Percentiles rank a stretch among this genome's conserved stretches.
Evolutionary conservation across 495 filamentous ascomycete species (phyloP).

Genomic region (Evansstolkia leycettana): DNA sequence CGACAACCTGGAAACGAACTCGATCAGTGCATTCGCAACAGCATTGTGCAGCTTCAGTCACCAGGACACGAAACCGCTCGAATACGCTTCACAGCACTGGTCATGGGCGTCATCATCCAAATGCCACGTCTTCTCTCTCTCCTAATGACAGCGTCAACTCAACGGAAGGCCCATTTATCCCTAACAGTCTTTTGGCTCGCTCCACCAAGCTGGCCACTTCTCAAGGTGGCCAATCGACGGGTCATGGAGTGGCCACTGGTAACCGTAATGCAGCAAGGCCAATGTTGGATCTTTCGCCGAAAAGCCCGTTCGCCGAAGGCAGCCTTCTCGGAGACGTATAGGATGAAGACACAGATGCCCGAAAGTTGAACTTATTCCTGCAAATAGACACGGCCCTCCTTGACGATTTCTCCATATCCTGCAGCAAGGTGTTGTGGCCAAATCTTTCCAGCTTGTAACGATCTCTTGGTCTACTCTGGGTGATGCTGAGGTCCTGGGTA

Average conservation of each 20-base stretch:
- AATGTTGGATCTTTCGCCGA: slow-evolving; percentile 41
- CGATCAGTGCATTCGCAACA: slow-evolving; percentile 7
- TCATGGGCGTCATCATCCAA: slow-evolving; percentile 2
- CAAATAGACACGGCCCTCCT: too few relatives aligned
- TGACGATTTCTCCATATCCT: too few relatives aligned
- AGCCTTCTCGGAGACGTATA: slow-evolving; percentile 34
- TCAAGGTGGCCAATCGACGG: slow-evolving; percentile 15
- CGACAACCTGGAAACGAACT: slow-evolving; percentile 39
- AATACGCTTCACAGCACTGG: slow-evolving; percentile 20
- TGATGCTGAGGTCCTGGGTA: too few relatives aligned
- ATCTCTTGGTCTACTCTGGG: too few relatives aligned
- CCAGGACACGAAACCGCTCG: slow-evolving; percentile 16
- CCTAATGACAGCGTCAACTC: slow-evolving; percentile 12
- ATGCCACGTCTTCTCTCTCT: slow-evolving; percentile 6
- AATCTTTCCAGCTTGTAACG: too few relatives aligned
- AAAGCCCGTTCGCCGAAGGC: slow-evolving; percentile 40
- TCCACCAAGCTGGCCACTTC: slow-evolving; percentile 6
- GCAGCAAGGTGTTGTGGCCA: too few relatives aligned
- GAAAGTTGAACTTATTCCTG: too few relatives aligned
- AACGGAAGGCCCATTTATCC: slow-evolving; percentile 17
- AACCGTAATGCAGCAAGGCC: slow-evolving; percentile 37
- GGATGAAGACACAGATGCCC: too few relatives aligned
- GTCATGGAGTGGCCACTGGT: slow-evolving; percentile 42
- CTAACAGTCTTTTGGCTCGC: slow-evolving; percentile 26
- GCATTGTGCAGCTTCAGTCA: slow-evolving; percentile 1